Base-by-base conservation (phyloP, 805 yeast genomes). In the Ogataea angusta region DNA sequence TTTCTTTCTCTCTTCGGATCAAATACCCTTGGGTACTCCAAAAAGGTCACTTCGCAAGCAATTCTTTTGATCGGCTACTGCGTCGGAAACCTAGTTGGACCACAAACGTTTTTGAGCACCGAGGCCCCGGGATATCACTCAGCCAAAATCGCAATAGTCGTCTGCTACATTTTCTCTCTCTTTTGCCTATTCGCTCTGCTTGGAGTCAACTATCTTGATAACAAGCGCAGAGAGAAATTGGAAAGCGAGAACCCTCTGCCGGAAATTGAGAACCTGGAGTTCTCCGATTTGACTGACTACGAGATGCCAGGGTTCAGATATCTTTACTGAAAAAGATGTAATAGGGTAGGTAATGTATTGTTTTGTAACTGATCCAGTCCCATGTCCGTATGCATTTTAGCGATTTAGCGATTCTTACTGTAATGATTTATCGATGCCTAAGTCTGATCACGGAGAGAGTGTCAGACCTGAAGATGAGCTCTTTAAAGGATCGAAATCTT, bases 31-130 rank as follows among this genome's bases (percentile, higher is more conserved):
- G 44, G 44, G 3, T 19, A 40, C 37, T 25, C 44, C 19, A 40
- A 40, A 15, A 40, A 40, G 53, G 65, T 74, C 46, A 66, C 73
- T 6, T 70, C 75, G 12, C 72, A 73, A 33, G 78, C 80, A 4
- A 59, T 76, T 22, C 70, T 72, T 30, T 66, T 82, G 62, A 67
- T 82, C 41, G 79, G 76, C 4, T 83, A 80, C 53, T 78, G 85
- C 36, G 72, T 75, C 30, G 85, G 86, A 13, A 78, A 80, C 52
- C 62, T 82, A 33, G 72, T 79, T 37, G 89, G 89, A 5, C 87
- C 90, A 6, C 87, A 82, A 59, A 69, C 85, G 10, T 84, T 83
- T 63, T 67, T 66, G 40, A 63, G 72, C 1, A 52, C 60, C 5
- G 76, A 80, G 38, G 78, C 76, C 10, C 88, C 88, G 10, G 55